Evolutionary conservation across 1,284 basidiomycete genomes (phyloP).

Genomic region (Moesziomyces globuligerus): DNA sequence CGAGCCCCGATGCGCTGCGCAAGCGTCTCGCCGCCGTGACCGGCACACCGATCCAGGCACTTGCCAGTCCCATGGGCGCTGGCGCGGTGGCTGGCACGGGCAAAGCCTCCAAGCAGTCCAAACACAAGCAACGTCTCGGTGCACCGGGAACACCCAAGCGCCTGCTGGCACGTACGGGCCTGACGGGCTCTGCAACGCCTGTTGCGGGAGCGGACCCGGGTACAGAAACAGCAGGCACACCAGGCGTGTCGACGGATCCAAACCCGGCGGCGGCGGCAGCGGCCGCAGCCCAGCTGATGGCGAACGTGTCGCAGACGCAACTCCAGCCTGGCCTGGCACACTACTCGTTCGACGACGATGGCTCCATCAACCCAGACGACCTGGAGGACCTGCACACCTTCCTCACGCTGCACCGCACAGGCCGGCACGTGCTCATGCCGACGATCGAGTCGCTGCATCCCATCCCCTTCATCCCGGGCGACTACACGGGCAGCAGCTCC

Average conservation of each 20-base stretch:
- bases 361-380: conserved; percentile 50
- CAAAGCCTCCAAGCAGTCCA: conserved; percentile 29
- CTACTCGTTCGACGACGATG: conserved; percentile 49
- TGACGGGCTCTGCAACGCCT: conserved; percentile 26
- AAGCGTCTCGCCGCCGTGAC: conserved; percentile 42
- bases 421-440: conserved; percentile 34
- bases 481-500: conserved; percentile 14
- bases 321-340: conserved; percentile 11
- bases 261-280: conserved; percentile 9
- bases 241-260: conserved; percentile 1
- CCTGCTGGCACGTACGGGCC: conserved; percentile 13
- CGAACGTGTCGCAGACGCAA: conserved; percentile 27
- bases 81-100: conserved; percentile 7
- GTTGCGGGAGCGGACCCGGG: neutral
- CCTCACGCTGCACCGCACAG: conserved; percentile 38
- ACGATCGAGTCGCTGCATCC: conserved; percentile 54
- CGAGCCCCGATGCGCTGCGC: conserved; percentile 40
- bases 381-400: conserved; percentile 49
- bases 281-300: conserved; percentile 30
- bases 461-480: conserved; percentile 34
- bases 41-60: conserved; percentile 27
- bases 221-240: conserved; percentile 1
- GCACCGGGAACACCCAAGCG: conserved; percentile 43
- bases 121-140: conserved; percentile 40
- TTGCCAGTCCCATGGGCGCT: conserved; percentile 32